These are phyloP conservation scores for Camellia oleifera DNA, from an alignment of 179 eudicot genomes.

Conservation along the genomic window DNA sequence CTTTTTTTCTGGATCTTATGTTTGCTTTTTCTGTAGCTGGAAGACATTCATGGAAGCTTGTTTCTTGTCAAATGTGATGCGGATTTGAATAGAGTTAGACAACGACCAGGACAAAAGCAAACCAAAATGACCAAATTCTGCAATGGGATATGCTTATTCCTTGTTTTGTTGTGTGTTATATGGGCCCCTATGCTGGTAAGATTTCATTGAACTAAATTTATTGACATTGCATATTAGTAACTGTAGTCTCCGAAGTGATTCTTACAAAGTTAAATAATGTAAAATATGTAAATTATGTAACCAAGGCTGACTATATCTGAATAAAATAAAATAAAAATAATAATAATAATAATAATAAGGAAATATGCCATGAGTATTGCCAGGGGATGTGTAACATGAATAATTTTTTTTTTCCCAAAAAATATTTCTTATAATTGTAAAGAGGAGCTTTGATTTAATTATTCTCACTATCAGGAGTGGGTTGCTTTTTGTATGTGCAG, in stretches of 20 bases:
- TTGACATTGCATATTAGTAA: not conserved
- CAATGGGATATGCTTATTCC: slow-evolving; percentile 70
- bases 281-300: no score
- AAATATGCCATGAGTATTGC: no score
- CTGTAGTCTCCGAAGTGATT: not conserved
- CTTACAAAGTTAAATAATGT: no score
- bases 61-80: slow-evolving; percentile 72
- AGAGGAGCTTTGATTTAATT: no score
- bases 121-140: slow-evolving; percentile 65
- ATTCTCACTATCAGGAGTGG: no score
- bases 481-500: no score
- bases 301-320: not conserved
- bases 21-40: slow-evolving; percentile 39
- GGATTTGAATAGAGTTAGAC: slow-evolving; percentile 56
- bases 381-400: no score
- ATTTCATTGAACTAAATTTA: not conserved
- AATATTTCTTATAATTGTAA: no score
- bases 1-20: not conserved
- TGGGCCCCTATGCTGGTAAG: slow-evolving; percentile 88
- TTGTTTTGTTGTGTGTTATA: slow-evolving; percentile 55
- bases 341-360: no score
- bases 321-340: not conserved
- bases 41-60: slow-evolving; percentile 73
- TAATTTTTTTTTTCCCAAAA: no score
- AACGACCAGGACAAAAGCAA: slow-evolving; percentile 61